Conservation (phyloP, 352 stramenopile species). For the Pythium insidiosum region DNA sequence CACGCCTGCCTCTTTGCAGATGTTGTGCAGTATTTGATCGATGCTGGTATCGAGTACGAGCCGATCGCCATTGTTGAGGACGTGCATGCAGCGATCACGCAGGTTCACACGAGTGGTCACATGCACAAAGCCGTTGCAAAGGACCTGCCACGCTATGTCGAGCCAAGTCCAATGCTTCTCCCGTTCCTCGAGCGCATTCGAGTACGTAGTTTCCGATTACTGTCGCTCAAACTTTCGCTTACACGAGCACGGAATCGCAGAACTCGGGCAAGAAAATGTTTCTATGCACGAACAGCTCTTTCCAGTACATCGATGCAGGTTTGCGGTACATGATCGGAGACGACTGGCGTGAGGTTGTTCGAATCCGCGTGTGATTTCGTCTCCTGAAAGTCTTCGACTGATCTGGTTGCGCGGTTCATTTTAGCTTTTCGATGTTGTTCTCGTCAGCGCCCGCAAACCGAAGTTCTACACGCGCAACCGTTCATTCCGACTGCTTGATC, state of each 20-base stretch:
- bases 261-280: slow-evolving; percentile 87
- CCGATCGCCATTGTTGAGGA: slow-evolving; percentile 85
- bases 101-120: slow-evolving; percentile 87
- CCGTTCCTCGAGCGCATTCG: slow-evolving; percentile 73
- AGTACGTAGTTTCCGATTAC: slow-evolving; percentile 14
- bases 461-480: slow-evolving; percentile 87
- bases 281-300: slow-evolving; percentile 91
- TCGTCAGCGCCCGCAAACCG: slow-evolving; percentile 86
- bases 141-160: slow-evolving; percentile 83
- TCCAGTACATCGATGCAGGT: slow-evolving; percentile 90
- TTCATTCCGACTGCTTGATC: slow-evolving; percentile 68
- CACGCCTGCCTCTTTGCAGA: slow-evolving; percentile 93
- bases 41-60: slow-evolving; percentile 87
- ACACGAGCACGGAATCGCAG: slow-evolving; percentile 15
- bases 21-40: slow-evolving; percentile 90
- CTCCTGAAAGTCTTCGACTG: neutral
- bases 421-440: slow-evolving; percentile 86
- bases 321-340: slow-evolving; percentile 90
- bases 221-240: neutral
- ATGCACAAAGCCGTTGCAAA: slow-evolving; percentile 89
- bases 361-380: neutral
- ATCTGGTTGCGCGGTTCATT: neutral
- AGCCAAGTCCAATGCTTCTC: slow-evolving; percentile 81
- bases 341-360: slow-evolving; percentile 58
- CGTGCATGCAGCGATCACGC: slow-evolving; percentile 77